Evolutionary conservation across 164 flowering plant species (phyloP).

Genomic region (Kalanchoe fedtschenkoi): DNA sequence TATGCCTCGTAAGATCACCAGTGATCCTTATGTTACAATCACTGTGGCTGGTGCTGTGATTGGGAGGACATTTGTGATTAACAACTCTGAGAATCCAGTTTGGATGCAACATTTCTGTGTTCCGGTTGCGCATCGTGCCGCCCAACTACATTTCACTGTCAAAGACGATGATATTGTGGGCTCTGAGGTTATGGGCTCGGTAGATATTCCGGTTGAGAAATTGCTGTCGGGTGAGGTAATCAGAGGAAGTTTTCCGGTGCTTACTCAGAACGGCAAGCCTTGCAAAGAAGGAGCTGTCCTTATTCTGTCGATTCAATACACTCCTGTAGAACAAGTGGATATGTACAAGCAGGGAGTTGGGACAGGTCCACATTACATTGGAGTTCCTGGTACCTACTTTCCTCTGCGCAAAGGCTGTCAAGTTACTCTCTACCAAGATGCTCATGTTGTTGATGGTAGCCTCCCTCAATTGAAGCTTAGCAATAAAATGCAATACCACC

Average conservation of each 20-base stretch:
- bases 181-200: conserved; percentile 36
- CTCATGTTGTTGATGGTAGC: conserved; percentile 24
- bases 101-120: conserved; percentile 13
- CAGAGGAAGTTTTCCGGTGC: conserved; percentile 30
- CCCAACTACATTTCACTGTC: conserved; percentile 14
- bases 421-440: conserved; percentile 41
- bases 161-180: conserved; percentile 40
- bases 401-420: conserved; percentile 30
- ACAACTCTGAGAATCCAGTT: conserved; percentile 11
- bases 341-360: conserved; percentile 16
- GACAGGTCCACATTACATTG: conserved; percentile 7
- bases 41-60: conserved; percentile 5
- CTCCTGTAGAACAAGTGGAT: conserved; percentile 17
- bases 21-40: conserved; percentile 10
- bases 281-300: conserved; percentile 33
- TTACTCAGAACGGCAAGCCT: conserved; percentile 24
- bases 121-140: conserved; percentile 10
- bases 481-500: conserved; percentile 16
- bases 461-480: conserved; percentile 26
- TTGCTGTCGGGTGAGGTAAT: conserved; percentile 16
- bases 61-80: conserved; percentile 11
- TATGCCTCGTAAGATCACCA: conserved; percentile 7
- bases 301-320: conserved; percentile 28
- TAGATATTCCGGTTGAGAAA: conserved; percentile 31
- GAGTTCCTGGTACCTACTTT: conserved; percentile 34